Evolutionary conservation across 1,139 yeast species (phyloP), one percentile per base, ranked within the genome.

Genomic region (Geotrichum cucujoidarum): DNA sequence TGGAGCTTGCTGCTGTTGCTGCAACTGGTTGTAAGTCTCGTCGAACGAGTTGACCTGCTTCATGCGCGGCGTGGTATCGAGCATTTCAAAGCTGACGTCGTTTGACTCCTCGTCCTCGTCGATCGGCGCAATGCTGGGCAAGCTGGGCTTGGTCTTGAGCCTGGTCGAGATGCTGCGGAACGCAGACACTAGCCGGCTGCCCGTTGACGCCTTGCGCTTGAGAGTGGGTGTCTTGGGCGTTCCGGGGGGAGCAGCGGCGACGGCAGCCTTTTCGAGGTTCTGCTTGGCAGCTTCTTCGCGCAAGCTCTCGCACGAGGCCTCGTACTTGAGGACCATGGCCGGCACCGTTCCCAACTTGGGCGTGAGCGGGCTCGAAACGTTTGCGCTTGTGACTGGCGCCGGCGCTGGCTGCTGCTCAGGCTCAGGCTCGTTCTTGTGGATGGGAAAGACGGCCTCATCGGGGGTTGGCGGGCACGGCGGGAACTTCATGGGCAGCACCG

Each of bases 121-220:
- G 27, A 24, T 24, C 8, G 27, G 27, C 8, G 27, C 27, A 24
- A 24, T 24, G 11, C 17, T 20, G 36, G 36, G 36, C 2, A 29
- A 8, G 4, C 30, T 34, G 1, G 41, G n/a, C 34, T 31, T 46
- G 13, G 45, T 16, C 22, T 43, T 41, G 2, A 46, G 38, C 18
- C 30, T 40, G 21, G 8, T 17, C 11, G 49, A 46, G 34, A 46
- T 29, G 13, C 29, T 40, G 18, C 41, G 40, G n/a, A 46, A 37
- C 1, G 30, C 49, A 17, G 44, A 36, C 6, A 46, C 22, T 3
- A 46, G 17, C 3, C 40, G 37, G 7, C 30, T 30, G 25, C 49
- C 38, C 3, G 45, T 29, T 3, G 45, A 41, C 21, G 38, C 22
- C 18, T 31, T 40, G 20, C 45, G 37, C 17, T 33, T 33, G 6